Evolutionary conservation across 306 rosid genomes (phyloP), one percentile per base, ranked within the genome.

Genomic region (Vigna angularis): DNA sequence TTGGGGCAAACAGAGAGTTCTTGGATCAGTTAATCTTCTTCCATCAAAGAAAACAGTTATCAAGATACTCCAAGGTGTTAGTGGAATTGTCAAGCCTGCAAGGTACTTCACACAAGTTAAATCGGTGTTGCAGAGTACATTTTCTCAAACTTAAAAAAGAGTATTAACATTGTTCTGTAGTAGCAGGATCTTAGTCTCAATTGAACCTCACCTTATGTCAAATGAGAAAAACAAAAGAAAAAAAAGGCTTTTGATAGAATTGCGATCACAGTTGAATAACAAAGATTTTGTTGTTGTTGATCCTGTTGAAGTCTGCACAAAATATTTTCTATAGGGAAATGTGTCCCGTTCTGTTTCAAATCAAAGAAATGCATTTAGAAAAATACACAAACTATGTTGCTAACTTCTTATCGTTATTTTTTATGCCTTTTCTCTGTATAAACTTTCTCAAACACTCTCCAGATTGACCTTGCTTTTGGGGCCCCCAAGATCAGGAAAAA

Each of bases 401-500:
- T 76, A 42, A 59, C 66, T 32, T 24, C 32, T 14, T 7, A 66
- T 56, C 49, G 6, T 30, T 2, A 22, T 62, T 24, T 30, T 15
- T 47, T 28, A 40, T 61, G 15, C 65, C 12, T 32, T 14, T 4
- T 5, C 55, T 50, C 2, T 57, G 4, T n/a, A 2, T 42, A 11
- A 26, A 73, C 51, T 61, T 67, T 69, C 30, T 56, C 22, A 62
- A 55, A 76, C 75, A 67, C 44, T 70, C 3, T 76, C 18, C 24
- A 88, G 91, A 81, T 77, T 85, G 81, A 78, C 91, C 26, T 72
- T 88, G 66, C 91, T 88, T 62, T 72, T 88, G 78, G 91, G 91
- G 48, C 91, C 91, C 63, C 91, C 89, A 3, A 80, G 87, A 79
- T 75, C 91, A 42, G 91, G 91, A 40, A 88, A 88, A 88, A 85